Conservation (phyloP, 139 green algal species). For the Protoeuglena noctilucae region DNA sequence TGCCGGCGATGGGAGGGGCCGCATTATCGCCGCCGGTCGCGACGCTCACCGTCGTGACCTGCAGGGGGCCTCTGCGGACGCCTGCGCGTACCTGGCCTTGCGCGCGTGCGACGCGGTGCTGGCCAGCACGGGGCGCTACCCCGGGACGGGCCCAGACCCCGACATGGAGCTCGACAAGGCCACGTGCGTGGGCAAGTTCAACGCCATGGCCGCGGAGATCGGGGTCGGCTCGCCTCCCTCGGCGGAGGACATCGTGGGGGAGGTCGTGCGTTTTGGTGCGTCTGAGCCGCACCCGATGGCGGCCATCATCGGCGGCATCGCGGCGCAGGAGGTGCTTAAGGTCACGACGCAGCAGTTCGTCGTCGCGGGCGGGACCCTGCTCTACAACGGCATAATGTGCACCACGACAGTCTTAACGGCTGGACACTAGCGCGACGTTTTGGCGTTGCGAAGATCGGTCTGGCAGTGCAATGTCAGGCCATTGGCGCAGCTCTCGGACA, state of each 20-base stretch:
- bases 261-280: slow-evolving; percentile 55
- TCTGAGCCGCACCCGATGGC: slow-evolving; percentile 72
- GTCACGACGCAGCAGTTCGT: slow-evolving; percentile 87
- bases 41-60: background rate
- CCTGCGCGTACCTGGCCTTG: slow-evolving; percentile 63
- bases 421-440: too few relatives aligned
- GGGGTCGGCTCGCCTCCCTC: slow-evolving; percentile 2
- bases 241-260: slow-evolving; percentile 44
- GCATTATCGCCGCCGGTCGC: background rate
- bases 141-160: slow-evolving; percentile 18
- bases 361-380: slow-evolving; percentile 48
- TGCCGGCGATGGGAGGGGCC: background rate
- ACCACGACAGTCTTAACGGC: slow-evolving; percentile 39
- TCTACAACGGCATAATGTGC: slow-evolving; percentile 75
- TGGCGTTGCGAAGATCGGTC: too few relatives aligned
- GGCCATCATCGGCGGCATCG: slow-evolving; percentile 81
- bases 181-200: slow-evolving; percentile 39
- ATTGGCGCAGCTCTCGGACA: too few relatives aligned
- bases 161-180: slow-evolving; percentile 49
- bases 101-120: slow-evolving; percentile 54
- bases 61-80: slow-evolving; percentile 15
- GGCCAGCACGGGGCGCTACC: slow-evolving; percentile 18
- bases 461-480: too few relatives aligned
- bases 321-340: slow-evolving; percentile 89
- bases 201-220: slow-evolving; percentile 2